Base-by-base conservation (phyloP, 495 filamentous ascomycete genomes). In the Penicillium roqueforti region DNA sequence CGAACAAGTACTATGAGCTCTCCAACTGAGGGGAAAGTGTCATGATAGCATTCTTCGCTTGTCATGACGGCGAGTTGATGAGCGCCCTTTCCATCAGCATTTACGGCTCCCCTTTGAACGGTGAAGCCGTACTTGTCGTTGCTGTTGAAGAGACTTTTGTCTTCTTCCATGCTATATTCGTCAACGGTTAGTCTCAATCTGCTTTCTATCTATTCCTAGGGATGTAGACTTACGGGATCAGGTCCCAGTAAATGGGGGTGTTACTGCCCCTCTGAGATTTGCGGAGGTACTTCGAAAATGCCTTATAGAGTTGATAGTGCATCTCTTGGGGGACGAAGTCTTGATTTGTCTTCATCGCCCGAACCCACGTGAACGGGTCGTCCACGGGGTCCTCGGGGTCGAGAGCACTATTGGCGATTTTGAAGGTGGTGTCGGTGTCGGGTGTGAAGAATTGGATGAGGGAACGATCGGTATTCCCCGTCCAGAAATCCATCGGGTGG, bases 1-100 rank as follows among this genome's bases (percentile, higher is more conserved):
- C 47, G 31, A 7, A 51, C 36, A 14, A 56, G 40, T 1, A 56
- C 54, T 0, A 40, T 7, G 6, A 56, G 20, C 20, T 56, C 54
- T 7, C 46, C 46, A 31, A 39, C 19, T 14, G 54, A 38, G 1
- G 39, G 54, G 13, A 11, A 10, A 13, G 26, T 32, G 13, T 26
- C 16, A 2, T 31, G 36, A 13, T 25, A 5, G n/a, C 31, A 38
- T 0, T 19, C 3, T n/a, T 42, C 26, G 22, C 28, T 50, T 49
- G 26, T 50, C 44, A 53, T 53, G 1, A 53, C 29, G 19, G 45
- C 41, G 2, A 44, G 3, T 34, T 25, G 40, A 26, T 53, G 41
- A 1, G 36, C 16, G 6, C 38, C 9, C 16, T 31, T 40, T 18
- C n/a, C 26, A 2, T 41, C 38, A 38, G 19, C 37, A 10, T 25